Conservation (phyloP, 1,284 basidiomycete genomes). For the Apiotrichum sp. region DNA sequence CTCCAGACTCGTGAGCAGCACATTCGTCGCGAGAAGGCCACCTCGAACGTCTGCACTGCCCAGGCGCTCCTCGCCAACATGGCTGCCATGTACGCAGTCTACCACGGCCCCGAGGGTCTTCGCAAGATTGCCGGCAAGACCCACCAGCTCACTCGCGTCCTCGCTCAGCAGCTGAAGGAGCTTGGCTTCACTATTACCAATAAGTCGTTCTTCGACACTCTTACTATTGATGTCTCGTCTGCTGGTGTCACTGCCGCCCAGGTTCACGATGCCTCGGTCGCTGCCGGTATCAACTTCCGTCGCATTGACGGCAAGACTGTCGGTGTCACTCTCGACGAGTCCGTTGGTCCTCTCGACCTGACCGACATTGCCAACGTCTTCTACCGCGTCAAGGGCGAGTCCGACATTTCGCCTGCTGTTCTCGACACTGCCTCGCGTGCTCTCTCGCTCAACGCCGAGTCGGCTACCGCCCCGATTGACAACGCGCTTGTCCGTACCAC, state of each 20-base stretch:
- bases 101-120: constrained; percentile 87
- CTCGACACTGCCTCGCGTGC: constrained; percentile 43
- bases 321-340: constrained; percentile 91
- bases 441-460: constrained; percentile 28
- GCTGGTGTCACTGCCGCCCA: constrained; percentile 55
- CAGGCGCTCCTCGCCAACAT: constrained; percentile 94
- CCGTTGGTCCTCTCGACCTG: constrained; percentile 67
- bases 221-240: constrained; percentile 70
- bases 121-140: constrained; percentile 81
- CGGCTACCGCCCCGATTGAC: constrained; percentile 48
- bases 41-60: constrained; percentile 83
- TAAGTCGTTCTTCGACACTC: constrained; percentile 82
- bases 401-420: constrained; percentile 40
- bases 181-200: constrained; percentile 62
- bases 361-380: constrained; percentile 78
- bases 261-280: constrained; percentile 64
- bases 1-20: constrained; percentile 96
- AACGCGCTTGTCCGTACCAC: constrained; percentile 62
- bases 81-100: constrained; percentile 96
- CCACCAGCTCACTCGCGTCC: constrained; percentile 77
- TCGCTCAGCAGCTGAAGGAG: constrained; percentile 62
- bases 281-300: constrained; percentile 77
- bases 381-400: constrained; percentile 49
- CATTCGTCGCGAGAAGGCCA: constrained; percentile 91
- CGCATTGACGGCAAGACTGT: constrained; percentile 68